These are phyloP conservation scores for Hagleromyces aurorensis DNA, from an alignment of 805 yeast species.

Conservation along the genomic window DNA sequence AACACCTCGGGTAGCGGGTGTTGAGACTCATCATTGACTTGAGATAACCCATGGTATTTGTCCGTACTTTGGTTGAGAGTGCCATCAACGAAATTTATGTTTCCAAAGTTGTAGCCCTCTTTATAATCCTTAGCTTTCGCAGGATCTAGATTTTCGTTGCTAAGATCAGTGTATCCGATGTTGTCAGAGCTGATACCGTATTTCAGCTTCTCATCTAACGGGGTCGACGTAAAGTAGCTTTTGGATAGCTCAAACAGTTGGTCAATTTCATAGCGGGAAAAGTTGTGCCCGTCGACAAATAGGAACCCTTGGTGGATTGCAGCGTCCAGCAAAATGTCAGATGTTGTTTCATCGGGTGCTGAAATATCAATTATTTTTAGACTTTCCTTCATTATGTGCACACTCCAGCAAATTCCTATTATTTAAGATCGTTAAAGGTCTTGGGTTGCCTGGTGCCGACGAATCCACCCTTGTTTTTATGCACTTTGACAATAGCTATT, in stretches of 20 bases:
- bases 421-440: too few species aligned
- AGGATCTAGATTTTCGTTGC: slow-evolving; percentile 41
- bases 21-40: slow-evolving; percentile 15
- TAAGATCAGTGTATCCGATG: slow-evolving; percentile 50
- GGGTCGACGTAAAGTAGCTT: slow-evolving; percentile 41
- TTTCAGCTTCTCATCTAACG: slow-evolving; percentile 42
- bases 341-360: slow-evolving; percentile 35
- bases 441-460: too few species aligned
- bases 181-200: slow-evolving; percentile 47
- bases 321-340: slow-evolving; percentile 46
- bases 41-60: slow-evolving; percentile 4
- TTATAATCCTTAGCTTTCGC: slow-evolving; percentile 47
- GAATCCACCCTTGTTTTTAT: too few species aligned
- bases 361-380: slow-evolving; percentile 53
- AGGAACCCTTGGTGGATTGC: slow-evolving; percentile 59
- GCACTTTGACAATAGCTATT: too few species aligned
- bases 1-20: slow-evolving; percentile 48
- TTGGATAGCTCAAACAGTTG: slow-evolving; percentile 42
- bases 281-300: slow-evolving; percentile 61
- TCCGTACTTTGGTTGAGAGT: slow-evolving; percentile 20
- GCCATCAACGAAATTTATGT: slow-evolving; percentile 45
- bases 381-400: too few species aligned
- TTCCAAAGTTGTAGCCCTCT: slow-evolving; percentile 63
- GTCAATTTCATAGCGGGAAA: slow-evolving; percentile 47
- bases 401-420: too few species aligned